Conservation (phyloP, 2,329 filamentous ascomycete genomes). For the Sclerotinia borealis region DNA sequence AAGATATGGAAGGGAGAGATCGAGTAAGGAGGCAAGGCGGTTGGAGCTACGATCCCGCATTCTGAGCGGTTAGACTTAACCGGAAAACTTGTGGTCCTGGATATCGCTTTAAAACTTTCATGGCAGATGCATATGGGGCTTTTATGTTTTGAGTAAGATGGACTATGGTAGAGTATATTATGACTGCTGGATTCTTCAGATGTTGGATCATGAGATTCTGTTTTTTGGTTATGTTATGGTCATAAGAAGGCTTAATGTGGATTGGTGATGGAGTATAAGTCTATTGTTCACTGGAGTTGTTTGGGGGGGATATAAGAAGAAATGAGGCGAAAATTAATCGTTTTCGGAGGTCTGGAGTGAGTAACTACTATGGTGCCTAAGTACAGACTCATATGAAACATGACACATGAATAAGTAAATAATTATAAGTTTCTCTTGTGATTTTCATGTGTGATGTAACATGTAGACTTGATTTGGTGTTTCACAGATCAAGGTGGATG, state of each 20-base stretch:
- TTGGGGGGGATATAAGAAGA: background rate
- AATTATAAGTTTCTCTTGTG: background rate
- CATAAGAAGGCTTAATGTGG: background rate
- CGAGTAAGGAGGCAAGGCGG: conserved; percentile 75
- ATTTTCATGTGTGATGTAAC: background rate
- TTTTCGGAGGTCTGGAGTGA: background rate
- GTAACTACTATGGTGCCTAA: background rate
- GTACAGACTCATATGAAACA: background rate
- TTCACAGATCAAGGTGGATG: no score
- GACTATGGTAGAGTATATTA: background rate
- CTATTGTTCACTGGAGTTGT: background rate
- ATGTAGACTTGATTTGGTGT: no score
- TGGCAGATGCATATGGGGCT: background rate
- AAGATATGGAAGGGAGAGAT: conserved; percentile 73
- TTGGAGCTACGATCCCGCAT: conserved; percentile 59
- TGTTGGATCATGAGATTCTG: background rate
- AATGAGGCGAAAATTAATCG: conserved; percentile 5
- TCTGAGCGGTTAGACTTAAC: conserved; percentile 18
- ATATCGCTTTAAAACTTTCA: background rate
- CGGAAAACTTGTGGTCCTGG: background rate
- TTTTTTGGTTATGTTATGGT: background rate
- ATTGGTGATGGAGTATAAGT: background rate
- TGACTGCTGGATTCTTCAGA: background rate
- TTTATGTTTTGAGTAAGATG: background rate
- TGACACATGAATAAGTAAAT: background rate